Conservation (phyloP, 192 early-diverging fungal species). For the Blastocladiella britannica region DNA sequence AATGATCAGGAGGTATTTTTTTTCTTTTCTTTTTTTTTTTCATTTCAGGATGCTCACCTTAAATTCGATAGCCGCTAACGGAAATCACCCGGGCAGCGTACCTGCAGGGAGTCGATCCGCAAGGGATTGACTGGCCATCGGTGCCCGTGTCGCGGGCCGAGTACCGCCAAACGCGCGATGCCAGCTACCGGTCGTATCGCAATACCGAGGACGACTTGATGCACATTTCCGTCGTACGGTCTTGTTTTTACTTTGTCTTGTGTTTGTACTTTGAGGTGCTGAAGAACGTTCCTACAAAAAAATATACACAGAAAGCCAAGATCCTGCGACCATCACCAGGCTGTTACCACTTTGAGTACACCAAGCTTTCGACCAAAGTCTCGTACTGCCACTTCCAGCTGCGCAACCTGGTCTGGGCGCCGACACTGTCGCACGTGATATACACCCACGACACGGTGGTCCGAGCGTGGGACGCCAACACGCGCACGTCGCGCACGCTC, state of each 20-base stretch:
- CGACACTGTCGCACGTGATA: conserved; percentile 18
- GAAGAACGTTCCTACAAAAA: too few relatives aligned
- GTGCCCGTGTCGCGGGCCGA: conserved; percentile 20
- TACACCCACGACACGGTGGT: conserved; percentile 13
- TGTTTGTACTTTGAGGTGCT: too few relatives aligned
- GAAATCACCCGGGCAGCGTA: conserved; percentile 10
- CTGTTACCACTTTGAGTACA: conserved; percentile 10
- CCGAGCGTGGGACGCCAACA: conserved; percentile 17
- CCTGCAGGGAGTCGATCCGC: conserved; percentile 20
- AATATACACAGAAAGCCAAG: too few relatives aligned
- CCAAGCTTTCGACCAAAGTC: conserved; percentile 9
- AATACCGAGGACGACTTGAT: conserved; percentile 12
- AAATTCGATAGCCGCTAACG: too few relatives aligned
- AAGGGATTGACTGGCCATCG: conserved; percentile 31
- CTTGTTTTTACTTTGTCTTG: too few relatives aligned
- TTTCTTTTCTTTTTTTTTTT: too few relatives aligned
- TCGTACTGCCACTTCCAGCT: conserved; percentile 20
- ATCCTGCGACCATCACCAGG: conserved; percentile 3
- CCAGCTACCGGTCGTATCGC: conserved; percentile 19
- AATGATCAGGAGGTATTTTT: too few relatives aligned
- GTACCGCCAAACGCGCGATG: conserved; percentile 19
- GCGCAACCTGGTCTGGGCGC: conserved; percentile 21
- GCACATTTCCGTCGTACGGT: conserved; percentile 6
- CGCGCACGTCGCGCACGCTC: conserved; percentile 6
- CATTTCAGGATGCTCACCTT: too few relatives aligned